Conservation (phyloP, 2,329 filamentous ascomycete genomes). For the Botrytis fabae region DNA sequence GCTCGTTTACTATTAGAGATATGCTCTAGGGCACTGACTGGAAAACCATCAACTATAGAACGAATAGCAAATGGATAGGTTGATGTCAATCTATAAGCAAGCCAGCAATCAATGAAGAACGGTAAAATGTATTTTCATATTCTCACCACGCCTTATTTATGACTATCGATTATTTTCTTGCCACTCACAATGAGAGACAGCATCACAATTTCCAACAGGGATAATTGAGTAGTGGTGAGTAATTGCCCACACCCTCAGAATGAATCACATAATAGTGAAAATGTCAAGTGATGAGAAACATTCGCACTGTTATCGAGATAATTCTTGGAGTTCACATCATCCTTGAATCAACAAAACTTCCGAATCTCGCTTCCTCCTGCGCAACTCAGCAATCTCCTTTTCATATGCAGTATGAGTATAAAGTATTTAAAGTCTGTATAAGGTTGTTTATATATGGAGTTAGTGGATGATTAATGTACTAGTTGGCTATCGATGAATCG, state of each 20-base stretch:
- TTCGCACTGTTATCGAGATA: too few relatives aligned
- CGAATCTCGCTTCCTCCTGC: neutral
- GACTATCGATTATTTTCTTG: neutral
- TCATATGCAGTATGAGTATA: neutral
- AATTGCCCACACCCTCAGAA: too few relatives aligned
- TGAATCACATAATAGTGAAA: too few relatives aligned
- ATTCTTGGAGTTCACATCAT: too few relatives aligned
- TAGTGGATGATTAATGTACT: accelerated
- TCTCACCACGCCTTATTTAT: neutral
- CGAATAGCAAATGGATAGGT: neutral
- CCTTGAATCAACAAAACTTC: neutral
- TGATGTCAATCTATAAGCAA: neutral
- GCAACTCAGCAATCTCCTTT: neutral
- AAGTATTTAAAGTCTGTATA: accelerated
- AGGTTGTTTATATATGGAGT: neutral
- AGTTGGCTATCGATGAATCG: neutral
- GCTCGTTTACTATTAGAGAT: too few relatives aligned
- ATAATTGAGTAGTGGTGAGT: neutral
- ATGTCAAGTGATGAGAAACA: too few relatives aligned
- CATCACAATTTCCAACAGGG: too few relatives aligned
- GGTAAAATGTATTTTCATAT: neutral
- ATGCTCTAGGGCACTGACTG: neutral
- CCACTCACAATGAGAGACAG: neutral
- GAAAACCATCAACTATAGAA: neutral
- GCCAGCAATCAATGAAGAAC: neutral